Base-by-base conservation (phyloP, 768 basidiomycete genomes). In the Russula compacta region DNA sequence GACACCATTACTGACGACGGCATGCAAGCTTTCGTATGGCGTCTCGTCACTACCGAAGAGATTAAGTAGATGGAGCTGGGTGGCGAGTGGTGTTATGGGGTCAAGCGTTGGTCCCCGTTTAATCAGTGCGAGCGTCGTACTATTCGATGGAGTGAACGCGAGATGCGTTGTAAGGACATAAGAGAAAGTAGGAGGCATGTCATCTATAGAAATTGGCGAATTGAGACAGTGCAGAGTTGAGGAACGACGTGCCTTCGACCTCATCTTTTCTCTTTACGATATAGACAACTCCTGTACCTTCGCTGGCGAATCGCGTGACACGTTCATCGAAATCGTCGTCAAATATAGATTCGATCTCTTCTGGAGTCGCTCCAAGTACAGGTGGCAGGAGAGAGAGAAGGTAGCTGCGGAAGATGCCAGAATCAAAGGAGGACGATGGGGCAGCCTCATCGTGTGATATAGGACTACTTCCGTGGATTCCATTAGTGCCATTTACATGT, bases 21-120 rank as follows among this genome's bases (percentile, higher is more conserved):
- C 92, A 71, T 98, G 95, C 33, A 99, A 74, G 69, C 92, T 90
- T 73, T 98, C 95, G 69, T 98, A 99, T 0, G 95, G 94, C 1
- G 89, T 91, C 62, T 89, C 86, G 48, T 90, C 89, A 14, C 87
- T 86, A 24, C 87, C 89, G 67, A 91, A 98, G 15, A 98, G 80
- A 68, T 95, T 98, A 49, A 98, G 78, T 59, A 98, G 86, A 66
- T 97, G 93, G 11, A 98, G 79, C 71, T 99, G 95, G 2, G 81
- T 75, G 2, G 92, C 84, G 5, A 98, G 81, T 1, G 95, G 87
- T 7, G 79, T 76, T n/a, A 83, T 70, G 5, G 89, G 80, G 74
- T 97, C 94, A 46, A 99, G 80, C 4, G 83, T 84, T 1, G 87
- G 83, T 19, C 84, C 82, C 56, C 94, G 90, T 73, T 98, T 98